Base-by-base conservation (phyloP, 192 early-diverging fungal genomes). In the Linnemannia zychae region DNA sequence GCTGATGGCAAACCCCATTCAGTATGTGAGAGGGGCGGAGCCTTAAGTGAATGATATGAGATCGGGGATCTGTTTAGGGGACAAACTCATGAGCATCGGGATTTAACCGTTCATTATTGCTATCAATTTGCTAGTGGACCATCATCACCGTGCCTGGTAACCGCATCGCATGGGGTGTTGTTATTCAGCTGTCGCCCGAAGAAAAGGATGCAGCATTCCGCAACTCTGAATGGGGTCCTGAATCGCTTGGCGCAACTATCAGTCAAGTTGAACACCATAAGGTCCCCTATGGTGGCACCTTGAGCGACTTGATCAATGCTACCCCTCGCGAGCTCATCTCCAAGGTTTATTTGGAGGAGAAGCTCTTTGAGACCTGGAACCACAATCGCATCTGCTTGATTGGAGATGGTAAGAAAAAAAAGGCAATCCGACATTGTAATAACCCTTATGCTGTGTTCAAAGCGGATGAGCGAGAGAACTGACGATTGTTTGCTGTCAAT, bases 361-460 rank as follows among this genome's bases (percentile, higher is more conserved):
- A 83, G 52, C 50, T 83, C 37, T 83, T 83, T 47, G 72, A 83
- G 24, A 83, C 81, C 0, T 83, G 81, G 81, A 33, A 77, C 65
- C 36, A 76, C 52, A 67, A 44, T 0, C 81, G 81, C 20, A 78
- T 67, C 11, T 76, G 63, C 1, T 38, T 83, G 20, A 77, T 83
- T 20, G 81, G 81, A 33, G 81, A 83, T 70, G 81, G 81, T 83
- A 78, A 52, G 6, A 48, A 68, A 18, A 6, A 11, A 20, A 38
- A 22, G 36, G 7, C 2, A 13, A 22, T 18, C 20, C 11, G 67
- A 36, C 17, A 16, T 9, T 38, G 9, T 9, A n/a, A n/a, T n/a
- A n/a, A n/a, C n/a, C n/a, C n/a, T n/a, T n/a, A n/a, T n/a, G n/a
- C n/a, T n/a, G n/a, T 7, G 4, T 68, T 68, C 2, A 34, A 2